Base-by-base conservation (phyloP, 768 basidiomycete species). In the Rhizopogon rudus region DNA sequence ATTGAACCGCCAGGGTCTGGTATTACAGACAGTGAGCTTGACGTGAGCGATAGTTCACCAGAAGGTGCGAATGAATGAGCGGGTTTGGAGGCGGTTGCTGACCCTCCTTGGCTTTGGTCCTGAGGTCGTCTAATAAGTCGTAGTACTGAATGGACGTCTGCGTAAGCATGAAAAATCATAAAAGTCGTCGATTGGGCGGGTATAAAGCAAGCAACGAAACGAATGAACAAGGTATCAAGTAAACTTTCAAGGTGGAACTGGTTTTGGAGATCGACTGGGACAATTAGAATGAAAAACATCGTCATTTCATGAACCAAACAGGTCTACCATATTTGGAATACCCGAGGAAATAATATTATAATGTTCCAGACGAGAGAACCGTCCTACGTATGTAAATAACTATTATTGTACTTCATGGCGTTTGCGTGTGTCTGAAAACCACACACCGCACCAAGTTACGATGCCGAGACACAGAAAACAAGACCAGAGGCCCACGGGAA, bases 71-170 rank as follows among this genome's bases (percentile, higher is more conserved):
- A 9, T 16, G 20, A 48, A 37, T 39, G 79, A 65, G 81, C 81
- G 6, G 79, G 78, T 16, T 79, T 82, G 2, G 81, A 81, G 2
- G 81, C 81, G 60, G 64, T 83, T 12, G 80, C 81, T 65, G 82
- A 80, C 0, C 81, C 81, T 64, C 70, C n/a, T 28, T 33, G 42
- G 60, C 53, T 41, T 28, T 44, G 52, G 20, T 20, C 52, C 25
- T 59, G 58, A 60, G 52, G 61, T 68, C 60, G 67, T 64, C 46
- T 52, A 37, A 37, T 37, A 52, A 50, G 62, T 68, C 63, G 64
- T 67, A 54, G 56, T 44, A 64, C 58, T 51, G 57, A 63, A 65
- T 40, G 60, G 31, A 52, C 52, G 37, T 44, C 44, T 5, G 41
- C 41, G 29, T 22, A 20, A 41, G 16, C 43, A 45, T 56, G 43